These are phyloP conservation scores for Forsythia viridissima DNA, from an alignment of 257 asterid species.

Conservation along the genomic window DNA sequence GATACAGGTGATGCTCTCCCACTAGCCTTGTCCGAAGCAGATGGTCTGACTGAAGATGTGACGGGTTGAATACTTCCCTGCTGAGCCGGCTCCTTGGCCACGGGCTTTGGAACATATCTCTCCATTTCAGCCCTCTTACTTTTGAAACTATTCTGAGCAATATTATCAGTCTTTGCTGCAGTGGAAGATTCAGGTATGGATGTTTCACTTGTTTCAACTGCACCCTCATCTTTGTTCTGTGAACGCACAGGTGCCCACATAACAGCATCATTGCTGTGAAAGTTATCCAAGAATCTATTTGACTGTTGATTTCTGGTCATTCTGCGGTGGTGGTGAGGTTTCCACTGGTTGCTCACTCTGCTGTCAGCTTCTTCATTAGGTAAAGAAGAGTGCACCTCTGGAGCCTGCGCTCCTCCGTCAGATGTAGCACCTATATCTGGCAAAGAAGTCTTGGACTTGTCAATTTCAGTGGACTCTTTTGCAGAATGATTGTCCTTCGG, in stretches of 20 bases:
- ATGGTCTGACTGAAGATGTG: slow-evolving; percentile 34
- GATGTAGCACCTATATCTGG: slow-evolving; percentile 36
- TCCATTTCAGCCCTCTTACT: slow-evolving; percentile 98
- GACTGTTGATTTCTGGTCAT: slow-evolving; percentile 60
- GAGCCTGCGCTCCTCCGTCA: slow-evolving; percentile 39
- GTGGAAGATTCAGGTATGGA: slow-evolving; percentile 34
- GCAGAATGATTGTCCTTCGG: slow-evolving; percentile 31
- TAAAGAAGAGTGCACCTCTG: slow-evolving; percentile 40
- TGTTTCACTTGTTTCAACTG: slow-evolving; percentile 48
- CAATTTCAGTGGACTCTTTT: slow-evolving; percentile 37
- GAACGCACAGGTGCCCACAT: slow-evolving; percentile 92
- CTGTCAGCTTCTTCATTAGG: slow-evolving; percentile 54
- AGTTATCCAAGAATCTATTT: slow-evolving; percentile 61
- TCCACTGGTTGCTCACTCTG: slow-evolving; percentile 54
- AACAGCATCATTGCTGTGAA: slow-evolving; percentile 58
- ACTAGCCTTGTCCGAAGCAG: slow-evolving; percentile 39
- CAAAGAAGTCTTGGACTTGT: slow-evolving; percentile 38
- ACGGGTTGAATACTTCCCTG: slow-evolving; percentile 49
- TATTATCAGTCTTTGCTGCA: slow-evolving; percentile 44
- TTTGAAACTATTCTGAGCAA: slow-evolving; percentile 53
- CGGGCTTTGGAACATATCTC: slow-evolving; percentile 92
- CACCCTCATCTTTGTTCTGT: slow-evolving; percentile 58
- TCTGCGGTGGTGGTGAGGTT: slow-evolving; percentile 63
- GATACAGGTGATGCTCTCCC: slow-evolving; percentile 38
- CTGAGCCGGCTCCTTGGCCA: slow-evolving; percentile 88